These are phyloP conservation scores for Trypanosoma boissoni DNA, from an alignment of 208 protist species.

Conservation along the genomic window DNA sequence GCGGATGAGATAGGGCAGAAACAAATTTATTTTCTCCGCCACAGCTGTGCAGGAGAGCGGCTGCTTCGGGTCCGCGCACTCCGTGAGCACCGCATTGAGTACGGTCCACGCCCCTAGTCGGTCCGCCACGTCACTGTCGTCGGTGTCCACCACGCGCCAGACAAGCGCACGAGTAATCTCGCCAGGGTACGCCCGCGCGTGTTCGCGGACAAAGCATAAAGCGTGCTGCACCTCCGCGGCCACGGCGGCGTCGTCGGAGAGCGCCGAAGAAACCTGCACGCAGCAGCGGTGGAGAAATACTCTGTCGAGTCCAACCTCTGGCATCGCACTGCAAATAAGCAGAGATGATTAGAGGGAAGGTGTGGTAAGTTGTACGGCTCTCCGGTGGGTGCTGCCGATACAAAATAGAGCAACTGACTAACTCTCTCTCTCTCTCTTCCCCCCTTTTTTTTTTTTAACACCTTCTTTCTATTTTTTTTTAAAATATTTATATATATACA, in stretches of 20 bases:
- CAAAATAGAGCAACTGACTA: too few species aligned
- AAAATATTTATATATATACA: too few species aligned
- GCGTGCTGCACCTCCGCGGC: conserved; percentile 56
- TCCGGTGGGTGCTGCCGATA: too few species aligned
- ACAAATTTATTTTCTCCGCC: conserved; percentile 59
- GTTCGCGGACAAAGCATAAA: conserved; percentile 58
- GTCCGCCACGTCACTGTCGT: conserved; percentile 38
- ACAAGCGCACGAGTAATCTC: conserved; percentile 74
- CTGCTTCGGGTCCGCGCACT: conserved; percentile 51
- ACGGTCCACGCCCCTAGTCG: conserved; percentile 72
- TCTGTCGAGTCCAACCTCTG: conserved; percentile 35
- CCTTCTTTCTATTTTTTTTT: too few species aligned
- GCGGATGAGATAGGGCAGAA: conserved; percentile 67
- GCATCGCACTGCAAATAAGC: conserved; percentile 23
- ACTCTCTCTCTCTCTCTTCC: too few species aligned
- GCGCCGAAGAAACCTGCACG: conserved; percentile 72
- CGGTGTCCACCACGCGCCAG: conserved; percentile 82
- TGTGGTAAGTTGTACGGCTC: not conserved
- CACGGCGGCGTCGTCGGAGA: conserved; percentile 39
- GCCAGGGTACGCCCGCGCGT: conserved; percentile 50
- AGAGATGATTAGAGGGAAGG: not conserved
- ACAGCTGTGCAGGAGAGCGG: conserved; percentile 53
- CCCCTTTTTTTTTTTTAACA: too few species aligned
- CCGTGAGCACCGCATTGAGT: conserved; percentile 57
- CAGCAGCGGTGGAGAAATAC: conserved; percentile 81